These are phyloP conservation scores for Silybum marianum DNA, from an alignment of 129 eudicot species.

Conservation along the genomic window DNA sequence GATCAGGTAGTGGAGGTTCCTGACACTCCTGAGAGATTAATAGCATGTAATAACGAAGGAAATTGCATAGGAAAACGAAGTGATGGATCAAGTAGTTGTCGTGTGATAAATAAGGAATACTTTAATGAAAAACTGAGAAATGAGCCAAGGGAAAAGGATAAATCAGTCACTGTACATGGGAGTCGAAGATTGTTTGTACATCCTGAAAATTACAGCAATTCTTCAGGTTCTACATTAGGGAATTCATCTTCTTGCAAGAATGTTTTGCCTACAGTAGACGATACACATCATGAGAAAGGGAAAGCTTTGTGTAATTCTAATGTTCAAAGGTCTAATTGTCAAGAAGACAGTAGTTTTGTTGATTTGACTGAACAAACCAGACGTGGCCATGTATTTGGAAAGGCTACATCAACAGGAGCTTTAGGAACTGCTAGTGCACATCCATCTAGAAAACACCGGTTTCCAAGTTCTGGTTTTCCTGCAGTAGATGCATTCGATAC, in stretches of 20 bases:
- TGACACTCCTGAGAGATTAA: constrained; percentile 73
- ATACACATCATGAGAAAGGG: constrained; percentile 33
- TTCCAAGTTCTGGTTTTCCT: constrained; percentile 21
- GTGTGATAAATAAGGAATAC: constrained; percentile 21
- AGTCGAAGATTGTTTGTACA: constrained; percentile 29
- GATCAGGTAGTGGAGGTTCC: constrained; percentile 69
- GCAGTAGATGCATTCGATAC: constrained; percentile 16
- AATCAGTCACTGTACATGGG: constrained; percentile 26
- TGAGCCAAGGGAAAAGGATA: constrained; percentile 39
- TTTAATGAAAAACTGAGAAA: constrained; percentile 33
- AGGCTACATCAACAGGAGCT: constrained; percentile 4
- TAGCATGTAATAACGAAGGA: constrained; percentile 16
- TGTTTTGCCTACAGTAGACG: constrained; percentile 5
- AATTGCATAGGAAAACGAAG: constrained; percentile 23
- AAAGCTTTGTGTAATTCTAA: constrained; percentile 34
- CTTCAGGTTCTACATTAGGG: constrained; percentile 18
- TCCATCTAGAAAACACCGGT: constrained; percentile 24
- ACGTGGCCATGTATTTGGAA: constrained; percentile 19
- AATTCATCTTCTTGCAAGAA: constrained; percentile 38
- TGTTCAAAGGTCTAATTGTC: constrained; percentile 26
- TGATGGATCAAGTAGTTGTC: constrained; percentile 32
- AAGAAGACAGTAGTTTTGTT: constrained; percentile 30
- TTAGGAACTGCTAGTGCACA: constrained; percentile 26
- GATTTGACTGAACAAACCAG: constrained; percentile 45
- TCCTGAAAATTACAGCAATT: constrained; percentile 19